Percentiles rank a stretch among this genome's conserved stretches.
These are phyloP conservation scores for Ophiostoma perfectum DNA, from an alignment of 2,329 filamentous ascomycete genomes.

Conservation along the genomic window DNA sequence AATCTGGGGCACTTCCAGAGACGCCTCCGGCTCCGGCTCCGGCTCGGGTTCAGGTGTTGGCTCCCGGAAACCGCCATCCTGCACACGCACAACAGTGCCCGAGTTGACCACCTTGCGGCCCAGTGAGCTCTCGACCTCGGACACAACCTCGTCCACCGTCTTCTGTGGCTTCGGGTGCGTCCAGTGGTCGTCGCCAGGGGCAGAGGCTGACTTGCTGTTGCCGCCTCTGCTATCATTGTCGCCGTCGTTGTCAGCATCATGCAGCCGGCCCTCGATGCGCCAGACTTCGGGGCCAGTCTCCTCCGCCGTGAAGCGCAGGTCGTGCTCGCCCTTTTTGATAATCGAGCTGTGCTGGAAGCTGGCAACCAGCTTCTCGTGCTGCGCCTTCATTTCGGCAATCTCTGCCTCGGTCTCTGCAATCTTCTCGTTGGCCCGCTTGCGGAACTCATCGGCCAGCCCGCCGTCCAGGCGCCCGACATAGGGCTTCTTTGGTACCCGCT, in stretches of 20 bases:
- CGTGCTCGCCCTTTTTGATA: slow-evolving; percentile 68
- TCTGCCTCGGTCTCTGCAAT: slow-evolving; percentile 70
- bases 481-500: slow-evolving; percentile 49
- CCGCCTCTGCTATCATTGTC: slow-evolving; percentile 29
- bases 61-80: slow-evolving; percentile 72
- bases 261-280: slow-evolving; percentile 55
- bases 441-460: slow-evolving; percentile 78
- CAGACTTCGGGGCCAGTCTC: slow-evolving; percentile 56
- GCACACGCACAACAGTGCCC: slow-evolving; percentile 62
- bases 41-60: slow-evolving; percentile 38
- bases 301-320: slow-evolving; percentile 62
- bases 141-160: slow-evolving; percentile 66
- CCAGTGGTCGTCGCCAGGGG: slow-evolving; percentile 22
- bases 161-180: slow-evolving; percentile 42
- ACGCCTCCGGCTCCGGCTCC: slow-evolving; percentile 27
- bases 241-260: slow-evolving; percentile 33
- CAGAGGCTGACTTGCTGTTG: background rate
- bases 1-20: slow-evolving; percentile 20
- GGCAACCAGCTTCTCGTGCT: slow-evolving; percentile 69
- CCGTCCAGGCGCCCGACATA: slow-evolving; percentile 64
- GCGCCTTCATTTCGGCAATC: slow-evolving; percentile 75
- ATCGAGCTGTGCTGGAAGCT: slow-evolving; percentile 66
- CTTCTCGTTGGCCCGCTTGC: slow-evolving; percentile 67
- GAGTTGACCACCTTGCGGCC: slow-evolving; percentile 61
- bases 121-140: slow-evolving; percentile 66